Percentiles rank a stretch among this genome's conserved stretches.
Evolutionary conservation across 257 asterid species (phyloP).

Genomic region (Solanum paucissectum): DNA sequence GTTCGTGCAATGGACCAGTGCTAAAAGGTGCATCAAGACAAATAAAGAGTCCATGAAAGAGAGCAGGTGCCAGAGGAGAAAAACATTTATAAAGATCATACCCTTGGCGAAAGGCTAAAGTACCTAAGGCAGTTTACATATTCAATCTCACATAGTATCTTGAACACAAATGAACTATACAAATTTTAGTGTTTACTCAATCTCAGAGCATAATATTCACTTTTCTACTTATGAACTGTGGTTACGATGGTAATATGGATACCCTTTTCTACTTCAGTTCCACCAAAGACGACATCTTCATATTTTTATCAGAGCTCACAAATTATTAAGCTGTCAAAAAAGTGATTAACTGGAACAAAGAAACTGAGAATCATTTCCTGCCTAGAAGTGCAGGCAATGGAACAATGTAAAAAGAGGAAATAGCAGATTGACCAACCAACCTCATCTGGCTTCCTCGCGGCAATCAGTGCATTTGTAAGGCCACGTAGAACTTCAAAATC

Average conservation of each 20-base stretch:
- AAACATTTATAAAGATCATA: not conserved
- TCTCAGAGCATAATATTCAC: not conserved
- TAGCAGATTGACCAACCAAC: constrained; percentile 26
- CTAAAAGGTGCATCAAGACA: not conserved
- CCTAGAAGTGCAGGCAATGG: not conserved
- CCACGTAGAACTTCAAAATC: constrained; percentile 84
- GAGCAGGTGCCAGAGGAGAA: not conserved
- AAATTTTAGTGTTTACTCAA: not conserved
- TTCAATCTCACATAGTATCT: not conserved
- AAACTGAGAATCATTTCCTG: not conserved
- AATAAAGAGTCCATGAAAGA: not conserved
- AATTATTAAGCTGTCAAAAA: not conserved
- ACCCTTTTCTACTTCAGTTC: not conserved
- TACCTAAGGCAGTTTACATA: not conserved
- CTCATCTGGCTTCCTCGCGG: constrained; percentile 73
- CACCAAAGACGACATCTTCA: not conserved
- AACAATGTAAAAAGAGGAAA: not conserved
- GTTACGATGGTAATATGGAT: not conserved
- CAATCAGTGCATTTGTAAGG: constrained; percentile 76
- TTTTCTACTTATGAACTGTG: not conserved
- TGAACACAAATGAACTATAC: not conserved
- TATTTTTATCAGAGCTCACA: not conserved
- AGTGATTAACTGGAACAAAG: not conserved
- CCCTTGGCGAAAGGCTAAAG: not conserved
- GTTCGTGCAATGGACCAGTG: not conserved